A percentile compares a stretch with the other conserved stretches of the same genome.
Evolutionary conservation across 306 rosid genomes (phyloP).

Genomic region (Sicyos baderoa): DNA sequence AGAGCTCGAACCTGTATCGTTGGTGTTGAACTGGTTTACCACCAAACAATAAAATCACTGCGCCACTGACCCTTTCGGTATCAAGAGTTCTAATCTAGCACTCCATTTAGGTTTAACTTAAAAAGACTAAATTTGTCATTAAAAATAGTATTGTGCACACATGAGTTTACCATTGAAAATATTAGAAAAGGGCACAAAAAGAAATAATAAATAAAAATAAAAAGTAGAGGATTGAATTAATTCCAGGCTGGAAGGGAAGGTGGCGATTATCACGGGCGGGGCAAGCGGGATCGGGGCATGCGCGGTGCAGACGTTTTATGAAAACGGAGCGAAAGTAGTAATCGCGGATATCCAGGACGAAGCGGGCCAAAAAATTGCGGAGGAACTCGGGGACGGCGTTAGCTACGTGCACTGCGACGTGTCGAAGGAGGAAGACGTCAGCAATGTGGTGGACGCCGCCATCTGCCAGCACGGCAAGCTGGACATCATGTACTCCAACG

Average conservation of each 20-base stretch:
- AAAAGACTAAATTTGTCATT: no score
- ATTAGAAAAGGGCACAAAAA: no score
- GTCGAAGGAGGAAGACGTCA: constrained; percentile 25
- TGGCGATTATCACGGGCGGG: constrained; percentile 35
- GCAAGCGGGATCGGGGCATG: constrained; percentile 36
- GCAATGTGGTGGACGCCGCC: constrained; percentile 22
- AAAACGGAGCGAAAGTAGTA: constrained; percentile 29
- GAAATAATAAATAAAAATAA: no score
- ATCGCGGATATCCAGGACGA: constrained; percentile 34
- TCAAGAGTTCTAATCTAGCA: no score
- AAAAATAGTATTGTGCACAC: no score
- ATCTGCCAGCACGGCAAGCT: constrained; percentile 19
- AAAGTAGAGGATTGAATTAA: no score
- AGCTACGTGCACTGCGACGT: constrained; percentile 29
- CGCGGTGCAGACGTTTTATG: constrained; percentile 24
- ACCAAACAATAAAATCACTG: no score
- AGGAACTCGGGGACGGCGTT: constrained; percentile 22
- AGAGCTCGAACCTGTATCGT: no score
- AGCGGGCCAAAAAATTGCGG: constrained; percentile 24
- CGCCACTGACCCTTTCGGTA: no score
- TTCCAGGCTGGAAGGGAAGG: constrained; percentile 28
- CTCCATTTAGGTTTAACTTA: no score
- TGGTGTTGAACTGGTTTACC: no score
- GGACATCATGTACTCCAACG: constrained; percentile 33
- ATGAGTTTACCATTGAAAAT: no score